phyloP scores from a whole-genome alignment of 2,329 filamentous ascomycete species.

The Pseudogymnoascus sp. region DNA sequence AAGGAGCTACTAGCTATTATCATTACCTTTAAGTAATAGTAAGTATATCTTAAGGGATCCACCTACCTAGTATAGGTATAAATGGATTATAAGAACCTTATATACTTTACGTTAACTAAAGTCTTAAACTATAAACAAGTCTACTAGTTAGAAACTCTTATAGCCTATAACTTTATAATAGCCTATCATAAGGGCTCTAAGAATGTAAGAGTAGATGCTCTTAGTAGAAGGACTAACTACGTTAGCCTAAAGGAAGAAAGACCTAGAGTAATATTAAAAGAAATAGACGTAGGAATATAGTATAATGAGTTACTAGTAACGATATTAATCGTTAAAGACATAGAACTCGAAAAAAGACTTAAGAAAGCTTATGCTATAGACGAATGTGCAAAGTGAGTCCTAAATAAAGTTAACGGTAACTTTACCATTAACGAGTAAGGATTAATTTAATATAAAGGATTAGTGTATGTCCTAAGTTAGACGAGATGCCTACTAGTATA shows the following conservation, averaged over 20 bases:
- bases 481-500: no score
- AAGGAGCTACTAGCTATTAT: slow-evolving; percentile 31
- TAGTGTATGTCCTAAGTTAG: no score
- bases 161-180: slow-evolving; percentile 20
- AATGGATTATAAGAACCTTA: slow-evolving; percentile 23
- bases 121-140: slow-evolving; percentile 16
- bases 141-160: slow-evolving; percentile 19
- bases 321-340: background rate
- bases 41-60: slow-evolving; percentile 16
- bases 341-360: background rate
- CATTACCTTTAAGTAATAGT: slow-evolving; percentile 18
- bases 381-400: background rate
- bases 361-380: background rate
- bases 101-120: slow-evolving; percentile 21
- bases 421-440: no score
- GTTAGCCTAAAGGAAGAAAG: background rate
- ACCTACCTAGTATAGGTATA: slow-evolving; percentile 14
- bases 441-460: no score
- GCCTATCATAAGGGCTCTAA: slow-evolving; percentile 4
- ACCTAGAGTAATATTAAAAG: background rate
- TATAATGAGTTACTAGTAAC: background rate
- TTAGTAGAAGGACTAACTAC: background rate
- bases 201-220: background rate
- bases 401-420: background rate
- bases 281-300: background rate